These are phyloP conservation scores for Suhomyces sp. DNA, from an alignment of 805 yeast genomes.

Conservation along the genomic window DNA sequence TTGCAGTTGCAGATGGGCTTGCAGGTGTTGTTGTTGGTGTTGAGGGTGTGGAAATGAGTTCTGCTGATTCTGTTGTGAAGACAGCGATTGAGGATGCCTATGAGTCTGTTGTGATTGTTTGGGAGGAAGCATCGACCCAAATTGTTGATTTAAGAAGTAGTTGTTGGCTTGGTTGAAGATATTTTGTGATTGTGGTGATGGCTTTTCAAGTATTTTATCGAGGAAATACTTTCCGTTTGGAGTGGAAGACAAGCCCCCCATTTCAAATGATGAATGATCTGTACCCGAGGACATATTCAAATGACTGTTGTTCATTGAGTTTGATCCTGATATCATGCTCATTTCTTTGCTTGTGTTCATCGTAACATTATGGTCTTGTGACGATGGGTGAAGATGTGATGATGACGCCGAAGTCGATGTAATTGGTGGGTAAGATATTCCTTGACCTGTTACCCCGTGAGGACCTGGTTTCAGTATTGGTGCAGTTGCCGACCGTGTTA, in stretches of 20 bases:
- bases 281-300: slow-evolving; percentile 32
- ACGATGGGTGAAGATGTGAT: slow-evolving; percentile 1
- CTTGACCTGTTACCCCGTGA: background rate
- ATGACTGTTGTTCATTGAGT: slow-evolving; percentile 32
- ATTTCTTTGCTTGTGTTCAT: slow-evolving; percentile 27
- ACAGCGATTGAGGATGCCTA: slow-evolving; percentile 8
- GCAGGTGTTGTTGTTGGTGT: slow-evolving; percentile 12
- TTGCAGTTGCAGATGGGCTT: slow-evolving; percentile 10
- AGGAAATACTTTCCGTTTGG: slow-evolving; percentile 41
- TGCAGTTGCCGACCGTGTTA: slow-evolving; percentile 1
- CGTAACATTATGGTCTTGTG: slow-evolving; percentile 8
- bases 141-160: slow-evolving; percentile 12
- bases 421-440: background rate
- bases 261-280: slow-evolving; percentile 43
- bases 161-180: slow-evolving; percentile 17
- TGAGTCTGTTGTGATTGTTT: slow-evolving; percentile 13
- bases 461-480: background rate
- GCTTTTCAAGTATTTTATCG: slow-evolving; percentile 39
- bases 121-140: slow-evolving; percentile 34
- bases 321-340: slow-evolving; percentile 27
- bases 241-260: slow-evolving; percentile 37
- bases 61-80: slow-evolving; percentile 7
- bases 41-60: slow-evolving; percentile 9
- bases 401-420: slow-evolving; percentile 1
- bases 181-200: slow-evolving; percentile 31